A percentile compares a stretch with the other conserved stretches of the same genome.
Conservation (phyloP, 768 basidiomycete genomes). For the Rhizopogon rudus region DNA sequence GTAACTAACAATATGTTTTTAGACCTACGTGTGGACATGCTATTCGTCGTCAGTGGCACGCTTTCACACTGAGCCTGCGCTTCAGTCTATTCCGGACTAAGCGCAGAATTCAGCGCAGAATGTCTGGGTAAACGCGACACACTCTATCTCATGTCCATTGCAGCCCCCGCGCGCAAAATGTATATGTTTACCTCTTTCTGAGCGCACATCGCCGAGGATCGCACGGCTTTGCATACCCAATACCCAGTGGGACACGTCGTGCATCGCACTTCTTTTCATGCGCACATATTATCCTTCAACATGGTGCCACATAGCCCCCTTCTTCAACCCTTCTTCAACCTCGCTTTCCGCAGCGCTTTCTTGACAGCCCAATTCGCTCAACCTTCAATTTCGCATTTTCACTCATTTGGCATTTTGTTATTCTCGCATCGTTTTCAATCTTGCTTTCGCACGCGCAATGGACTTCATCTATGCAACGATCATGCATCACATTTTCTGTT, state of each 20-base stretch:
- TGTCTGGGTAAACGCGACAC: constrained; percentile 18
- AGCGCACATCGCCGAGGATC: constrained; percentile 19
- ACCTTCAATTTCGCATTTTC: constrained; percentile 13
- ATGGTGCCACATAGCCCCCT: constrained; percentile 3
- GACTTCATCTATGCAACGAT: constrained; percentile 11
- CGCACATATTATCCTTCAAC: constrained; percentile 3
- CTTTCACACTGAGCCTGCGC: constrained; percentile 47
- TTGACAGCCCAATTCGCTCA: neutral
- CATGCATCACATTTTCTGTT: constrained; percentile 22
- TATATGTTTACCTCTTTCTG: constrained; percentile 20
- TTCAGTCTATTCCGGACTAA: constrained; percentile 55
- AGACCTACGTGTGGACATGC: constrained; percentile 56
- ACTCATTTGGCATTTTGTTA: constrained; percentile 22
- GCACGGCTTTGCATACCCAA: constrained; percentile 15
- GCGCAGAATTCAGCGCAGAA: constrained; percentile 27
- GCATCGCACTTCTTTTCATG: neutral
- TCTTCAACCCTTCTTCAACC: constrained; percentile 16
- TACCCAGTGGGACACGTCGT: constrained; percentile 18
- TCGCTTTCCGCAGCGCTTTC: constrained; percentile 14
- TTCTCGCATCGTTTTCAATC: constrained; percentile 13
- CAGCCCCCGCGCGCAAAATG: constrained; percentile 11
- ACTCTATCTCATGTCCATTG: constrained; percentile 5
- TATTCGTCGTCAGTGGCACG: constrained; percentile 58
- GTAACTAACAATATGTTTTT: constrained; percentile 1
- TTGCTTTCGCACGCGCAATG: constrained; percentile 19